Base-by-base conservation (phyloP, 495 filamentous ascomycete genomes). In the Jackrogersella multiformis region DNA sequence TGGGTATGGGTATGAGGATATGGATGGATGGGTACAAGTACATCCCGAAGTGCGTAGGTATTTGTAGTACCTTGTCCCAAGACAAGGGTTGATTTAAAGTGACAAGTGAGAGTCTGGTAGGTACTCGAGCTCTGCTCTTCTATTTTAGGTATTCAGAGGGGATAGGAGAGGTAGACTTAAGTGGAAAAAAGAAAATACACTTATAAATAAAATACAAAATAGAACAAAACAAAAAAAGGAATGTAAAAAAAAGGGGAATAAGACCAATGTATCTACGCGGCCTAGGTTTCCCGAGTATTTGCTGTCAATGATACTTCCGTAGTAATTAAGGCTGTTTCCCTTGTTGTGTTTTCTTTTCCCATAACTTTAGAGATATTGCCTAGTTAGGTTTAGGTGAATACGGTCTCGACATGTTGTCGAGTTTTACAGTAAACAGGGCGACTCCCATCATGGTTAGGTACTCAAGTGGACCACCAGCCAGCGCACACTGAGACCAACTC, bases 321-420 rank as follows among this genome's bases (percentile, higher is more conserved):
- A 64, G 66, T 61, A 59, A 69, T 64, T 69, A 69, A 60, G 59
- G 55, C 60, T 64, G 60, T 64, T 69, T 69, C 49, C 42, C 45
- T 42, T 7, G 15, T 15, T 42, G 10, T 55, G 38, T 42, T 63
- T 62, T 18, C 41, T 38, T 56, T 51, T 36, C 44, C 57, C 52
- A 38, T 20, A 7, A 38, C 46, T 34, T 38, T 18, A 55, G 26
- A 61, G 41, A 20, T 41, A 61, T 41, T 70, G 46, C 67, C 46
- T 16, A 8, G 46, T 66, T 66, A 46, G 67, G 67, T 48, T 66
- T 70, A 70, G 67, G 10, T 26, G 44, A 13, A 4, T 2, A 13
- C 7, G 10, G 7, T 60, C 26, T 60, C 16, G 49, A 56, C 28
- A 48, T 46, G 16, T 32, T 46, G 44, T 21, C 21, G 56, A 55